Evolutionary conservation across 1,284 basidiomycete genomes (phyloP), one percentile per base, ranked within the genome.

Genomic region (Ganoderma lucidum): DNA sequence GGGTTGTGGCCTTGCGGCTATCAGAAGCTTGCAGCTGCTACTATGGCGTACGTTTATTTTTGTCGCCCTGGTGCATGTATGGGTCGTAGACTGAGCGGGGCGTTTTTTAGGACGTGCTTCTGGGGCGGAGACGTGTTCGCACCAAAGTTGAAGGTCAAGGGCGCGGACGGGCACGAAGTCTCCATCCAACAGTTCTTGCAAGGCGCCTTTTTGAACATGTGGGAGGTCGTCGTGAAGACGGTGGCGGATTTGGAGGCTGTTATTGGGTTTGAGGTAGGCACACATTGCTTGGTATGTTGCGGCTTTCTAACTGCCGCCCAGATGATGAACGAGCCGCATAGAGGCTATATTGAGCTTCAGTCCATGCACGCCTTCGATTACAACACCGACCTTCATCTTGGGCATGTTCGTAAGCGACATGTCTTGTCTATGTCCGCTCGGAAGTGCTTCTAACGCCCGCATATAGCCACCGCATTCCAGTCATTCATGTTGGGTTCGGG

Each of bases 241-340:
- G 83, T 99, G 1, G 92, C 90, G 6, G 87, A 90, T 68, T 80
- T 97, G 44, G 90, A 94, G 14, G 91, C 90, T 3, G 93, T 98
- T 0, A 77, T 98, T 19, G 97, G 97, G 0, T 97, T 98, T 70
- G 94, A 99, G 87, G 94, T 76, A 59, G n/a, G 51, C 35, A 48
- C 60, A 12, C 37, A 4, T 44, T 14, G 6, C 41, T 64, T 35
- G 6, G 14, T 44, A 28, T 15, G 8, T 23, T 23, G 19, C 9
- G 6, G 23, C n/a, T 35, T 66, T 9, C 12, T 42, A 1, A 42
- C 56, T 35, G 12, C 42, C 2, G 48, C 42, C 9, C 70, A 96
- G 93, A 88, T 95, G 79, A 93, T 98, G 88, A 99, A 99, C 76
- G 97, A 99, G 80, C 97, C 97, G 0, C 97, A 99, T 81, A 87